Evolutionary conservation across 805 yeast genomes (phyloP).

Genomic region (Schizosaccharomyces octosporus): DNA sequence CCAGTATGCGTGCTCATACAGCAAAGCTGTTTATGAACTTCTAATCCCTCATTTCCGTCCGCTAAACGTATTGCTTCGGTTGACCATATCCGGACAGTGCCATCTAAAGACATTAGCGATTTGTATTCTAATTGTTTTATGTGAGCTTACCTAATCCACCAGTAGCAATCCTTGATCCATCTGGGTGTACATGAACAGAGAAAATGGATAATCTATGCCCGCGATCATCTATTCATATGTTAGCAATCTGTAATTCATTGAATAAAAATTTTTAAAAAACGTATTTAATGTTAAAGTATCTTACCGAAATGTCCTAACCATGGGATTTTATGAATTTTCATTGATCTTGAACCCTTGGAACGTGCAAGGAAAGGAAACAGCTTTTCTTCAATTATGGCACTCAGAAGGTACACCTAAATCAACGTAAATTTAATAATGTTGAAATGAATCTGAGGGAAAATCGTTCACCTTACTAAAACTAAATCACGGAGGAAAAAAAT

Average conservation of each 20-base stretch:
- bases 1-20: conserved; percentile 92
- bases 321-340: neutral
- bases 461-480: neutral
- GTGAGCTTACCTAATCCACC: conserved; percentile 35
- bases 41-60: neutral
- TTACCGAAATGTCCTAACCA: conserved; percentile 1
- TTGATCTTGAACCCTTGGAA: neutral
- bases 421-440: too few relatives aligned
- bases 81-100: conserved; percentile 80
- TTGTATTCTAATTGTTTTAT: neutral
- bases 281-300: too few relatives aligned
- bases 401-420: too few relatives aligned
- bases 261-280: neutral
- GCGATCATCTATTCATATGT: neutral
- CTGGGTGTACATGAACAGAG: conserved; percentile 55
- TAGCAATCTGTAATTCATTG: neutral
- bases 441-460: neutral
- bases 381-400: too few relatives aligned
- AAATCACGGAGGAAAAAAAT: too few relatives aligned
- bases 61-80: conserved; percentile 28
- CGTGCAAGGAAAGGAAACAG: too few relatives aligned
- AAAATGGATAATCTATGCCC: conserved; percentile 24
- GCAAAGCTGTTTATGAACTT: conserved; percentile 31
- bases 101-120: conserved; percentile 26
- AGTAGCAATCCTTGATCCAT: conserved; percentile 66